Evolutionary conservation across 768 basidiomycete species (phyloP).

Genomic region (Phylloporus sp.): DNA sequence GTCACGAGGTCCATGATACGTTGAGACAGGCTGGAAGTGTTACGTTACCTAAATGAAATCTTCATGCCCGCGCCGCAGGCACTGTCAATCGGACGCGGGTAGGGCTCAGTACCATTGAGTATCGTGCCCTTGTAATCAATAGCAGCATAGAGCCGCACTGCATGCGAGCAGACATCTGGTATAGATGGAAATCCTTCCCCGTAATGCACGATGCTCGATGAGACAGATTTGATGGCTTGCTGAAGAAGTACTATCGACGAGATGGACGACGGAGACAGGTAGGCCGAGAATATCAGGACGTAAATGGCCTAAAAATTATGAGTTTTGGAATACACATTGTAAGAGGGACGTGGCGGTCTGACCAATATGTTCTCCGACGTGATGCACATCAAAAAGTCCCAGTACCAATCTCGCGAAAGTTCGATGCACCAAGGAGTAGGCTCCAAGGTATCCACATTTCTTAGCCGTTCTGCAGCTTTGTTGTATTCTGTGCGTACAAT

Average conservation of each 20-base stretch:
- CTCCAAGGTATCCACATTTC: slow-evolving; percentile 26
- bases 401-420: slow-evolving; percentile 33
- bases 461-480: slow-evolving; percentile 29
- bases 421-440: slow-evolving; percentile 19
- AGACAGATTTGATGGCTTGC: slow-evolving; percentile 25
- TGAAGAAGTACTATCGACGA: slow-evolving; percentile 35
- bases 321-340: not conserved
- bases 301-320: slow-evolving; percentile 19
- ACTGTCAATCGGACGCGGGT: slow-evolving; percentile 7
- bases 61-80: slow-evolving; percentile 21
- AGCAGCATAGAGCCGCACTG: slow-evolving; percentile 19
- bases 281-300: slow-evolving; percentile 19
- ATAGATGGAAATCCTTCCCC: slow-evolving; percentile 5
- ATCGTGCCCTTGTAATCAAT: slow-evolving; percentile 19
- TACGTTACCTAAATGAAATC: slow-evolving; percentile 23
- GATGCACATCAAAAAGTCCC: slow-evolving; percentile 30
- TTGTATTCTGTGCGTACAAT: slow-evolving; percentile 33
- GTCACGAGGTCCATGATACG: not conserved
- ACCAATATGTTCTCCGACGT: slow-evolving; percentile 37
- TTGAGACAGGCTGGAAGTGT: not conserved
- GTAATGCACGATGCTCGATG: slow-evolving; percentile 14
- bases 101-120: slow-evolving; percentile 16
- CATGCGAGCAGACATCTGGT: slow-evolving; percentile 10
- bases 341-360: not conserved
- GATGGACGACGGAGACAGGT: slow-evolving; percentile 28